Percentiles rank a stretch among this genome's conserved stretches.
phyloP scores from a whole-genome alignment of 208 protist genomes.

The Borovskyia barvae region DNA sequence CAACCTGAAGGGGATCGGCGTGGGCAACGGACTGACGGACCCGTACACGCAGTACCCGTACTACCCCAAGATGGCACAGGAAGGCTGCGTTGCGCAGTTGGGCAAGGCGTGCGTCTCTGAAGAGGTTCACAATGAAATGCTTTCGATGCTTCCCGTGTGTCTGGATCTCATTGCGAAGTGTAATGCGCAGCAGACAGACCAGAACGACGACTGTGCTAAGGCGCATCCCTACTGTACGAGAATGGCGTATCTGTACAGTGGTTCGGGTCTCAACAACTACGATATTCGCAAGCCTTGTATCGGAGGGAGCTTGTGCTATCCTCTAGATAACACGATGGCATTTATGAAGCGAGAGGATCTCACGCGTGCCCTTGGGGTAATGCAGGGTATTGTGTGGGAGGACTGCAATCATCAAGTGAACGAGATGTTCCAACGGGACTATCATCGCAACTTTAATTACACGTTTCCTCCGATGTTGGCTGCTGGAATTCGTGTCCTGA shows the following conservation, averaged over 20 bases:
- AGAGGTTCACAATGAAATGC: slow-evolving; percentile 42
- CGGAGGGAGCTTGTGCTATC: slow-evolving; percentile 4
- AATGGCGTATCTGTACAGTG: slow-evolving; percentile 13
- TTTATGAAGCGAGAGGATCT: not conserved
- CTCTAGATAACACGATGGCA: no score
- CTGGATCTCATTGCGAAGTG: slow-evolving; percentile 30
- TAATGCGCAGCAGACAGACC: slow-evolving; percentile 12
- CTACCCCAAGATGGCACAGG: slow-evolving; percentile 60
- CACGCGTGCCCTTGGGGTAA: not conserved
- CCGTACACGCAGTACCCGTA: slow-evolving; percentile 67
- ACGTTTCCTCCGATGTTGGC: slow-evolving; percentile 59
- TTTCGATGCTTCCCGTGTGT: slow-evolving; percentile 42
- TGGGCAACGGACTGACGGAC: slow-evolving; percentile 91
- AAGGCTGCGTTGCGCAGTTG: slow-evolving; percentile 48
- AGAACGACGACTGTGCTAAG: slow-evolving; percentile 12
- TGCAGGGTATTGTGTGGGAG: slow-evolving; percentile 54
- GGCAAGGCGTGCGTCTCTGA: slow-evolving; percentile 51
- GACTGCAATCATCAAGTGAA: slow-evolving; percentile 54
- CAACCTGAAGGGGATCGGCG: slow-evolving; percentile 65
- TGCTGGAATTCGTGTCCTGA: slow-evolving; percentile 72
- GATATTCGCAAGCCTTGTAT: slow-evolving; percentile 74
- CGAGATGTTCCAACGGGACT: slow-evolving; percentile 62
- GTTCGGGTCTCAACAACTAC: slow-evolving; percentile 76
- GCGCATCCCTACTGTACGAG: not conserved
- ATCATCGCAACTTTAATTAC: slow-evolving; percentile 61